Evolutionary conservation across 1,284 basidiomycete genomes (phyloP).

Genomic region (Xanthoconium separans): DNA sequence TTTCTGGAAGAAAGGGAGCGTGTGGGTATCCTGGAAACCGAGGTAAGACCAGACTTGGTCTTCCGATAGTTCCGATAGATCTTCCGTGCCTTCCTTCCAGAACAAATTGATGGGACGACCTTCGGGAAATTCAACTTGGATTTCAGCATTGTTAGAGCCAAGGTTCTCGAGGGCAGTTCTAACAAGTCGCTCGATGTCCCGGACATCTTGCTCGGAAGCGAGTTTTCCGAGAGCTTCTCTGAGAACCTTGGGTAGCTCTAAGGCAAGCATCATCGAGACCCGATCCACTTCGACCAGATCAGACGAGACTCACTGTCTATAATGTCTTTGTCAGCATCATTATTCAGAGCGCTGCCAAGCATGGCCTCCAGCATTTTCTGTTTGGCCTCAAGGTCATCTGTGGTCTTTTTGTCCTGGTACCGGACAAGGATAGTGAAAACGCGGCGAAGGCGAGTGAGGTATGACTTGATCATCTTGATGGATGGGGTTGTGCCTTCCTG

Average conservation of each 20-base stretch:
- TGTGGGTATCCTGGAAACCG: not conserved
- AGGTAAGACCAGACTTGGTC: not conserved
- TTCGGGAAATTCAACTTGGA: not conserved
- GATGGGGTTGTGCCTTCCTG: not conserved
- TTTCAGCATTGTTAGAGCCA: accelerated
- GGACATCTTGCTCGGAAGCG: not conserved
- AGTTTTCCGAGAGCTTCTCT: not conserved
- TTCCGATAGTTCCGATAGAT: not conserved
- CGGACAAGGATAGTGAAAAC: not conserved
- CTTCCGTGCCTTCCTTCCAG: not conserved
- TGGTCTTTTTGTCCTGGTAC: not conserved
- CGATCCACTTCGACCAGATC: not conserved
- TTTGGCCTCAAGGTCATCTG: not conserved
- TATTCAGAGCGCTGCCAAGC: not conserved
- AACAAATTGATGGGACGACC: not conserved
- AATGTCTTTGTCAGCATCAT: not conserved
- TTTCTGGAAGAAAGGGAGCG: not conserved
- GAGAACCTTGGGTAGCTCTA: not conserved
- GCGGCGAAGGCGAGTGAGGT: not conserved
- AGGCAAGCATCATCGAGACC: not conserved
- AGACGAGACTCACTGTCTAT: not conserved
- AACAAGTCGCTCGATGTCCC: not conserved
- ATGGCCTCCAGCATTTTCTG: not conserved
- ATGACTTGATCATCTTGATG: not conserved
- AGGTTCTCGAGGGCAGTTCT: not conserved